Conservation (phyloP, 331 rosid species). For the Arachis monticola region DNA sequence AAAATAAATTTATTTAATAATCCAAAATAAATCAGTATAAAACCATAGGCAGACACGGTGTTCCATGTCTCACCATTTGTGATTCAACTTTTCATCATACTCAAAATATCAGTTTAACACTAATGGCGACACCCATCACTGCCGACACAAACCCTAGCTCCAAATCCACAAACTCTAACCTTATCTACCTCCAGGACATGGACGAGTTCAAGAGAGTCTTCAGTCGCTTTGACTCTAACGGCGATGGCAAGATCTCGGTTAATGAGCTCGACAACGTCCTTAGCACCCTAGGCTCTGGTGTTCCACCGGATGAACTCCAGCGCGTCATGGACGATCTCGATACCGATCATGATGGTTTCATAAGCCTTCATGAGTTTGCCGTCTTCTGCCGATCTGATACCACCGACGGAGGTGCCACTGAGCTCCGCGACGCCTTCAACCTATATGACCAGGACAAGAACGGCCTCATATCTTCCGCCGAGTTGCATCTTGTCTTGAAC, state of each 20-base stretch:
- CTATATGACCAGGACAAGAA: constrained; percentile 85
- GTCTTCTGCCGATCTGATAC: constrained; percentile 63
- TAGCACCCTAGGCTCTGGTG: constrained; percentile 59
- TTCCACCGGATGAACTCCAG: constrained; percentile 49
- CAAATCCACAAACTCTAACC: neutral
- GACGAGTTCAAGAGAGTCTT: constrained; percentile 68
- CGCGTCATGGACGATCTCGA: constrained; percentile 86
- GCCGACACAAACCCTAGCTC: neutral
- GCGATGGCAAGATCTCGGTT: constrained; percentile 88
- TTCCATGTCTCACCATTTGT: neutral
- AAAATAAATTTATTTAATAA: no score
- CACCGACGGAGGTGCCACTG: constrained; percentile 54
- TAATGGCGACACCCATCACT: constrained; percentile 39
- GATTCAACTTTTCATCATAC: neutral
- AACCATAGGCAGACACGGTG: neutral
- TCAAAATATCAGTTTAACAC: neutral
- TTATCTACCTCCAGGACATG: constrained; percentile 50
- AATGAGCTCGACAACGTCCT: constrained; percentile 71
- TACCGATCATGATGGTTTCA: constrained; percentile 76
- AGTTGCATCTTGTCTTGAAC: constrained; percentile 72
- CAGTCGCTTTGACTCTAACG: constrained; percentile 78
- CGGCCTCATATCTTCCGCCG: constrained; percentile 76
- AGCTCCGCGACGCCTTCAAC: constrained; percentile 79
- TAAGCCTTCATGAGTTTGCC: constrained; percentile 71
- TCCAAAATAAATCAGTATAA: neutral